phyloP scores from a whole-genome alignment of 345 rosid species.

The Hibiscus tridactylites region DNA sequence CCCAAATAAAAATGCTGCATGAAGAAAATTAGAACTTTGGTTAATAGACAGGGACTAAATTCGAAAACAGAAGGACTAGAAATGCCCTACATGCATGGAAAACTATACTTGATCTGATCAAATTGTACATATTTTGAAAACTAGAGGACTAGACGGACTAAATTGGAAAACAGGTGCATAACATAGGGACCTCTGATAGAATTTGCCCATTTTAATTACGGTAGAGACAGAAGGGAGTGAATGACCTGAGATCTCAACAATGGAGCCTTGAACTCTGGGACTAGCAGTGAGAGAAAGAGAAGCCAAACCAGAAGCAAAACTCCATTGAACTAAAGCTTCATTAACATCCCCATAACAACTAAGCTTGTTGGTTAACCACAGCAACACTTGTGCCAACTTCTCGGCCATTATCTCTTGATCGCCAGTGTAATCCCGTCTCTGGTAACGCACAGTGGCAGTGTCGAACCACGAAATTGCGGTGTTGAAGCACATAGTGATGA shows the following conservation, averaged over 20 bases:
- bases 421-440: conserved; percentile 22
- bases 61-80: too few relatives aligned
- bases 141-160: too few relatives aligned
- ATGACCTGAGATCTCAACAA: conserved; percentile 56
- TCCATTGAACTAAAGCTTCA: conserved; percentile 67
- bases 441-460: conserved; percentile 14
- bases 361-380: conserved; percentile 55
- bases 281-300: conserved; percentile 44
- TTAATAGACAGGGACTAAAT: too few relatives aligned
- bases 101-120: too few relatives aligned
- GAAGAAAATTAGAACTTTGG: too few relatives aligned
- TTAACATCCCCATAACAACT: conserved; percentile 43
- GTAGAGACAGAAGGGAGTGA: too few relatives aligned
- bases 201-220: too few relatives aligned
- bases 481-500: conserved; percentile 30
- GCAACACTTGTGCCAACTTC: conserved; percentile 67
- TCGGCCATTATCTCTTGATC: conserved; percentile 35
- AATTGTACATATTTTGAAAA: too few relatives aligned
- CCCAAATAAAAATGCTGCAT: too few relatives aligned
- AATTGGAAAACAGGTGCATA: too few relatives aligned
- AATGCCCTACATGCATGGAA: too few relatives aligned
- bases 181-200: too few relatives aligned
- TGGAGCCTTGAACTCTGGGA: conserved; percentile 58
- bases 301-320: conserved; percentile 55
- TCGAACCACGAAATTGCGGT: conserved; percentile 29